Evolutionary conservation across 345 rosid species (phyloP).

Genomic region (Euphorbia peplus): DNA sequence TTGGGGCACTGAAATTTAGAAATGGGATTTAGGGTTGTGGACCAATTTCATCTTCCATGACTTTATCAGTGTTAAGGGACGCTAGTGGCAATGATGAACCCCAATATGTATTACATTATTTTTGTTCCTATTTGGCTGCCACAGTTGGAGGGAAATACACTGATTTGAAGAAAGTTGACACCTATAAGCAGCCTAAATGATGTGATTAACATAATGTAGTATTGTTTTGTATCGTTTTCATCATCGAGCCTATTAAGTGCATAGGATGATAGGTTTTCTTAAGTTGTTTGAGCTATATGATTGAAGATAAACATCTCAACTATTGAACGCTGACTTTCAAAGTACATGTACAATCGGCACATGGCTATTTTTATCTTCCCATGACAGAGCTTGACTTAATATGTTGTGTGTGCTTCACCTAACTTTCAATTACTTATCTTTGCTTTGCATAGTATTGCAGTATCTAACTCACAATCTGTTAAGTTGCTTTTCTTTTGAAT

Average conservation of each 20-base stretch:
- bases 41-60: neutral
- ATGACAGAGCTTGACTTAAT: neutral
- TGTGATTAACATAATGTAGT: neutral
- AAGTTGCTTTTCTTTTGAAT: neutral
- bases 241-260: neutral
- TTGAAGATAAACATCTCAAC: neutral
- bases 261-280: neutral
- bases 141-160: neutral
- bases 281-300: neutral
- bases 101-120: neutral
- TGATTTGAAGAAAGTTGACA: neutral
- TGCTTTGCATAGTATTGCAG: slow-evolving; percentile 4
- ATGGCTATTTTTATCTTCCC: neutral
- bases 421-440: neutral
- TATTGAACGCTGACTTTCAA: neutral
- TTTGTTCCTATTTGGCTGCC: neutral
- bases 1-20: neutral
- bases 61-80: neutral
- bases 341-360: neutral
- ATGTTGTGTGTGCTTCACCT: neutral
- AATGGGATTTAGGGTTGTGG: neutral
- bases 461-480: neutral
- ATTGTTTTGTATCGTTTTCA: neutral
- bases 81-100: neutral
- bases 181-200: neutral